These are phyloP conservation scores for Mortierella claussenii DNA, from an alignment of 192 early-diverging fungal genomes.

Conservation along the genomic window DNA sequence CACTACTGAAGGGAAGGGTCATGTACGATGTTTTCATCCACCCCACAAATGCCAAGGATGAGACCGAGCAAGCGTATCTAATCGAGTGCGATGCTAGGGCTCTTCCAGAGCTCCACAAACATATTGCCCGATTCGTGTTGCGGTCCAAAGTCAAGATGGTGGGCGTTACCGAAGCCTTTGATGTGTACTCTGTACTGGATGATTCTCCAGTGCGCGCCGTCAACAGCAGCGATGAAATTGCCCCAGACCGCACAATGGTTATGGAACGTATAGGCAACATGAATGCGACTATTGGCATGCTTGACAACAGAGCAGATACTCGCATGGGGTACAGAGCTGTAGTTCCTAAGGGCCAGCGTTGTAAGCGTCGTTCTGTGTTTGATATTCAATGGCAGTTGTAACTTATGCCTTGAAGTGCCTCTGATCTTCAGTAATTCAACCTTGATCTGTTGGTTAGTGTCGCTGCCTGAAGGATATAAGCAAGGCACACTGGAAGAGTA, in stretches of 20 bases:
- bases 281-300: slow-evolving; percentile 29
- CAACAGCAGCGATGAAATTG: slow-evolving; percentile 3
- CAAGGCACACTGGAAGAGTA: slow-evolving; percentile 69
- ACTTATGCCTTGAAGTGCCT: too few species aligned
- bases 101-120: slow-evolving; percentile 62
- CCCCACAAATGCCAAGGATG: slow-evolving; percentile 68
- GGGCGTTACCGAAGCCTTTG: slow-evolving; percentile 71
- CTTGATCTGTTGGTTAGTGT: too few species aligned
- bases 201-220: slow-evolving; percentile 38
- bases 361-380: slow-evolving; percentile 26
- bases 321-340: slow-evolving; percentile 36
- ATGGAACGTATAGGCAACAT: slow-evolving; percentile 34
- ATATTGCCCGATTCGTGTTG: slow-evolving; percentile 82
- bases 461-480: slow-evolving; percentile 63
- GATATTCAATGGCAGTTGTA: not conserved
- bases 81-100: slow-evolving; percentile 80
- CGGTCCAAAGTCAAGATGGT: slow-evolving; percentile 79
- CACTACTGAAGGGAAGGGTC: slow-evolving; percentile 87
- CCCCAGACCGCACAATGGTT: slow-evolving; percentile 7
- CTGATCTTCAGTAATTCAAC: too few species aligned
- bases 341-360: slow-evolving; percentile 35
- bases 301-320: slow-evolving; percentile 27
- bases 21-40: slow-evolving; percentile 93
- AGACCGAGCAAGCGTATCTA: slow-evolving; percentile 75
- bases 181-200: slow-evolving; percentile 84